phyloP scores from a whole-genome alignment of 768 basidiomycete species.

The Naganishia vaughanmartiniae region DNA sequence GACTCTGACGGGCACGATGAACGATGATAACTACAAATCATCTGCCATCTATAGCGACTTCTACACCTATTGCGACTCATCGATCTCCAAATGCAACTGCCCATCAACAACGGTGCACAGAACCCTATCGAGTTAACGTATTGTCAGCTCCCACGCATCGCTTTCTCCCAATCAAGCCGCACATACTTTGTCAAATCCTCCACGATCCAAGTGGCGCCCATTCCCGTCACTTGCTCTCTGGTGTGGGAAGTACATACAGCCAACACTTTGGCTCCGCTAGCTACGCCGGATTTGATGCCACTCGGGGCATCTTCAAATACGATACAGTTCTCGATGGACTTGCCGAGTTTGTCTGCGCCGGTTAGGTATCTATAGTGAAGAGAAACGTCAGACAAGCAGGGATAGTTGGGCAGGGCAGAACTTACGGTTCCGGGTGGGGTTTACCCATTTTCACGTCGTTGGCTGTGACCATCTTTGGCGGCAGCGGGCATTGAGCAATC shows the following conservation, averaged over 20 bases:
- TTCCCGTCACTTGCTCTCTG: constrained; percentile 59
- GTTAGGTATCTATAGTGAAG: constrained; percentile 60
- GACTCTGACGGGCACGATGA: no score
- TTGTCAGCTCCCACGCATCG: background rate
- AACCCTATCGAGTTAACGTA: constrained; percentile 30
- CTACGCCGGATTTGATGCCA: constrained; percentile 70
- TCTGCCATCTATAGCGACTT: background rate
- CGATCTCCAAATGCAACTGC: constrained; percentile 35
- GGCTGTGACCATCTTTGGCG: constrained; percentile 67
- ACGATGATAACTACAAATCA: no score
- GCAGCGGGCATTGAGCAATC: constrained; percentile 63
- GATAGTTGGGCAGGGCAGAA: background rate
- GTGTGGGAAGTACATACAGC: constrained; percentile 81
- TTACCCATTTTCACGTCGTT: constrained; percentile 74
- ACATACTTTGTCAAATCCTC: constrained; percentile 66
- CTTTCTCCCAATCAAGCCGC: no score
- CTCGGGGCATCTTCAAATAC: constrained; percentile 89
- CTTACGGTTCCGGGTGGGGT: constrained; percentile 73
- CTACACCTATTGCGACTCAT: constrained; percentile 29
- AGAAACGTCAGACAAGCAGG: background rate
- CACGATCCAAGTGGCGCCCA: constrained; percentile 67
- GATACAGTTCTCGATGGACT: constrained; percentile 64
- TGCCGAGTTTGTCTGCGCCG: constrained; percentile 65
- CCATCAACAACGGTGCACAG: constrained; percentile 33
- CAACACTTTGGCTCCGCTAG: constrained; percentile 71